Conservation (phyloP, 2,329 filamentous ascomycete species). For the Aspergillus latus region DNA sequence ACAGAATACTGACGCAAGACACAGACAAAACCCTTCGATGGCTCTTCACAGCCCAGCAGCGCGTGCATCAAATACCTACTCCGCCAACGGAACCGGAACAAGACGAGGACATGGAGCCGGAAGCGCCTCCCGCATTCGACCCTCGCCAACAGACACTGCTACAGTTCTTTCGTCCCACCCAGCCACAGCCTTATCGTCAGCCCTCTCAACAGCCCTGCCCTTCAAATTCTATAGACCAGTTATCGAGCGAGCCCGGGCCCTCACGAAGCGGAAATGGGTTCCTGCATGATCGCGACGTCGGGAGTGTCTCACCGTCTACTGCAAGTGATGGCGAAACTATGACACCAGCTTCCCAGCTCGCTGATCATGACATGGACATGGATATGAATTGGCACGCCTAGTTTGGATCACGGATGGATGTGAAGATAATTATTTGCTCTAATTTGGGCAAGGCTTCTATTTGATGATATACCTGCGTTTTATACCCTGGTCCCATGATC, state of each 20-base stretch:
- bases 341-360: slow-evolving; percentile 23
- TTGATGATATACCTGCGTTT: not conserved
- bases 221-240: slow-evolving; percentile 17
- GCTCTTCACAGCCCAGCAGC: slow-evolving; percentile 43
- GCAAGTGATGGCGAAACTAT: slow-evolving; percentile 24
- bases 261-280: slow-evolving; percentile 4
- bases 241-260: slow-evolving; percentile 21
- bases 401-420: slow-evolving; percentile 36
- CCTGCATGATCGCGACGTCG: slow-evolving; percentile 2
- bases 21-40: slow-evolving; percentile 45
- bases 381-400: slow-evolving; percentile 32
- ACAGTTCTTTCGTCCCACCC: slow-evolving; percentile 40
- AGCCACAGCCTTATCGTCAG: not conserved
- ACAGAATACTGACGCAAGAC: slow-evolving; percentile 19
- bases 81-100: slow-evolving; percentile 15
- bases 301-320: slow-evolving; percentile 17
- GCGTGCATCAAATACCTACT: slow-evolving; percentile 22
- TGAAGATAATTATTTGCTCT: slow-evolving; percentile 11
- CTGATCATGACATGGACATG: slow-evolving; percentile 31
- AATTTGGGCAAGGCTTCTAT: too few relatives aligned
- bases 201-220: slow-evolving; percentile 19
- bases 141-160: slow-evolving; percentile 43
- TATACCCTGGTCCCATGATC: slow-evolving; percentile 4
- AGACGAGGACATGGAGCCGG: slow-evolving; percentile 29
- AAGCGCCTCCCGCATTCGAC: slow-evolving; percentile 32